These are phyloP conservation scores for Huntiella abstrusa DNA, from an alignment of 2,329 filamentous ascomycete genomes.

Conservation along the genomic window DNA sequence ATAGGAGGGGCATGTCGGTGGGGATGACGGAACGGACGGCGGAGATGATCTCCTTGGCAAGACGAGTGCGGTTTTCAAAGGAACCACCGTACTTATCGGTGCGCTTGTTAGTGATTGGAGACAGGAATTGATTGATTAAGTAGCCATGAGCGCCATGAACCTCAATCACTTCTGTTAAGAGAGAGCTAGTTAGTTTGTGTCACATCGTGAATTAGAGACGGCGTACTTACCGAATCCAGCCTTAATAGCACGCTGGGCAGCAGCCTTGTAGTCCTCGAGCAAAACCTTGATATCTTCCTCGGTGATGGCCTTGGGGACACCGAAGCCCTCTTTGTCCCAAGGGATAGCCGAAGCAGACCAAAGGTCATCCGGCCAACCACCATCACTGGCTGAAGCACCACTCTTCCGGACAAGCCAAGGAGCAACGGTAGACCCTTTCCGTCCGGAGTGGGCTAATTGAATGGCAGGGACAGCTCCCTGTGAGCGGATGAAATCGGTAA, in stretches of 20 bases:
- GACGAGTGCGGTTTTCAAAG: constrained; percentile 46
- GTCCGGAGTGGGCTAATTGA: constrained; percentile 66
- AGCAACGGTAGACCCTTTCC: constrained; percentile 42
- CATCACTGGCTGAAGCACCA: constrained; percentile 31
- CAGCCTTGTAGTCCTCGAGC: constrained; percentile 41
- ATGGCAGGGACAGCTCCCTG: constrained; percentile 62
- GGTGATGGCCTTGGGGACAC: constrained; percentile 48
- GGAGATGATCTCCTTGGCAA: constrained; percentile 35
- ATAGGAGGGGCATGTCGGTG: constrained; percentile 32
- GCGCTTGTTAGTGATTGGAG: constrained; percentile 36
- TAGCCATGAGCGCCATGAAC: constrained; percentile 48
- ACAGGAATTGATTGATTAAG: constrained; percentile 46
- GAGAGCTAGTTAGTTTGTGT: not conserved
- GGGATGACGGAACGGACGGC: constrained; percentile 34
- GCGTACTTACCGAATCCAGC: constrained; percentile 34
- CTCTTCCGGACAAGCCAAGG: constrained; percentile 38
- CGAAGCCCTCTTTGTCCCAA: constrained; percentile 38
- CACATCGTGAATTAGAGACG: constrained; percentile 5
- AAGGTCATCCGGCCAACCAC: constrained; percentile 39
- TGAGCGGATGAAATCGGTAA: constrained; percentile 62
- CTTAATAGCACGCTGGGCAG: constrained; percentile 39
- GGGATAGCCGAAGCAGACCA: constrained; percentile 32
- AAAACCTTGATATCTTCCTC: constrained; percentile 46
- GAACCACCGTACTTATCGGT: constrained; percentile 47
- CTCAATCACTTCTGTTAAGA: constrained; percentile 46